A percentile compares a stretch with the other conserved stretches of the same genome.
Evolutionary conservation across 2,329 filamentous ascomycete species (phyloP).

Genomic region (Curvularia hawaiiensis): DNA sequence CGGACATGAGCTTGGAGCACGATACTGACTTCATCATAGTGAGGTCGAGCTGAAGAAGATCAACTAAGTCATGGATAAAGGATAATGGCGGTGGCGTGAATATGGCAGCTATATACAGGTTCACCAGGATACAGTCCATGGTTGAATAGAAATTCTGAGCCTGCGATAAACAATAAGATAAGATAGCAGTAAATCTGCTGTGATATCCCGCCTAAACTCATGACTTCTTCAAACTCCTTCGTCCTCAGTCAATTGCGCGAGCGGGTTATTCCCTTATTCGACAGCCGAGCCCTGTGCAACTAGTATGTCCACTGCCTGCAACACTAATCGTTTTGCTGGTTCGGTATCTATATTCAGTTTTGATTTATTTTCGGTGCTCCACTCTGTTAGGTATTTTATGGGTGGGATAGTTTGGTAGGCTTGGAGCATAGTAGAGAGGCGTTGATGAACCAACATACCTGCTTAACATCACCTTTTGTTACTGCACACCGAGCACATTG

Average conservation of each 20-base stretch:
- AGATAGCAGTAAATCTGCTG: neutral
- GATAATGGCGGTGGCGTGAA: neutral
- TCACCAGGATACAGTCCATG: neutral
- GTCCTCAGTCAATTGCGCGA: neutral
- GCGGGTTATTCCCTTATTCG: neutral
- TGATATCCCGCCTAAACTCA: neutral
- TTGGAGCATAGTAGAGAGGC: neutral
- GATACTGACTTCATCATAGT: constrained; percentile 19
- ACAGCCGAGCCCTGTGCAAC: neutral
- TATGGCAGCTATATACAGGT: neutral
- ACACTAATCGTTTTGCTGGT: neutral
- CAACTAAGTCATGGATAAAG: constrained; percentile 26
- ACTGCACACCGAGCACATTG: neutral
- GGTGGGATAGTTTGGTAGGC: neutral
- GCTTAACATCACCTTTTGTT: neutral
- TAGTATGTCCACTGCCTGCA: neutral
- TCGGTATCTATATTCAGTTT: neutral
- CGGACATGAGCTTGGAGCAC: neutral
- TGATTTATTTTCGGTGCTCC: neutral
- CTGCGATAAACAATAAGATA: neutral
- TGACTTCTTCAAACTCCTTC: neutral
- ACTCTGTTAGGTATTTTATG: neutral
- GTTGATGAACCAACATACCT: neutral
- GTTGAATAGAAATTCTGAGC: neutral
- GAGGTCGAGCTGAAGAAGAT: constrained; percentile 45